These are phyloP conservation scores for Teratosphaeriaceae sp. DNA, from an alignment of 2,329 filamentous ascomycete species.

Conservation along the genomic window DNA sequence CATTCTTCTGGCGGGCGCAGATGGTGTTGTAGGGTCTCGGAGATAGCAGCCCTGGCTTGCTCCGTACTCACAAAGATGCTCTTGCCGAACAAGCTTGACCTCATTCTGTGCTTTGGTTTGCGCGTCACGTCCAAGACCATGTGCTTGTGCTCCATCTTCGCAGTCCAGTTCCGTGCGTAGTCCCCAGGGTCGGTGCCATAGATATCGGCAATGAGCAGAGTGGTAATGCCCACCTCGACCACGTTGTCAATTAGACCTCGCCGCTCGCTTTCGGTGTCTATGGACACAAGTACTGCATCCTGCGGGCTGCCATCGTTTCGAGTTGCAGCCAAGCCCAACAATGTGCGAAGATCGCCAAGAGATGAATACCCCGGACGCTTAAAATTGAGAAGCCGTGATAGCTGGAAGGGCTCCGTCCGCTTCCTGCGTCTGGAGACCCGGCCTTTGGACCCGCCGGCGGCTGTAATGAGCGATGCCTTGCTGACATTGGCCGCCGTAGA, in stretches of 20 bases:
- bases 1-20: background rate
- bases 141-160: constrained; percentile 45
- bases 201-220: constrained; percentile 61
- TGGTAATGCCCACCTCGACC: constrained; percentile 76
- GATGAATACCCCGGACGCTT: no score
- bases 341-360: no score
- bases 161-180: constrained; percentile 58
- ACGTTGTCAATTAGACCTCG: constrained; percentile 50
- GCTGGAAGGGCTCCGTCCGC: no score
- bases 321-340: no score
- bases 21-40: background rate
- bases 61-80: constrained; percentile 6
- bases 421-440: no score
- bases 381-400: no score
- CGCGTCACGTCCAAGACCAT: constrained; percentile 8
- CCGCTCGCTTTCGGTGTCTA: constrained; percentile 80
- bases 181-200: constrained; percentile 50
- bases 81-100: constrained; percentile 8
- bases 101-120: constrained; percentile 3
- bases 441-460: no score
- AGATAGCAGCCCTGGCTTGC: constrained; percentile 2
- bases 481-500: no score
- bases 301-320: no score
- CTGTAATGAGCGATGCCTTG: no score
- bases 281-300: constrained; percentile 54